These are phyloP conservation scores for Volvox carteri DNA, from an alignment of 163 green algal species.

Conservation along the genomic window DNA sequence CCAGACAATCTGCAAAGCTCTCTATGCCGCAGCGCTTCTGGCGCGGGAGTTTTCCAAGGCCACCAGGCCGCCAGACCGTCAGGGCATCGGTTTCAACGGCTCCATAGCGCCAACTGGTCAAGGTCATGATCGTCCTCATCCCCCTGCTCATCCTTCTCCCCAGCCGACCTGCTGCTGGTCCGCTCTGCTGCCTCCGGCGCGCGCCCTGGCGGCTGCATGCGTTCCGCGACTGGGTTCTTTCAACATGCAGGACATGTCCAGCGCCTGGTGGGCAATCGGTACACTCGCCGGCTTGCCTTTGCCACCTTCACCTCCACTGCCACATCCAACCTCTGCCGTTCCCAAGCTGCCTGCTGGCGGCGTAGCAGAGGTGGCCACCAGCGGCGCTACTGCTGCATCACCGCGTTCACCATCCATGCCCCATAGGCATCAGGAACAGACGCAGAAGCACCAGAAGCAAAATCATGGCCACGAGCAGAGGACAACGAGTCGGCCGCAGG, in stretches of 20 bases:
- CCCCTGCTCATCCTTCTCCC: neutral
- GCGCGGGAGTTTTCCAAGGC: neutral
- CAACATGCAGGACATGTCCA: conserved; percentile 13
- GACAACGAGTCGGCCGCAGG: too few relatives aligned
- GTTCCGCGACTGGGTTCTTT: neutral
- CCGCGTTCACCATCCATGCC: neutral
- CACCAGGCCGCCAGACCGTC: too few relatives aligned
- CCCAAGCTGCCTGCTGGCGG: too few relatives aligned
- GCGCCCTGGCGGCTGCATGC: conserved; percentile 12
- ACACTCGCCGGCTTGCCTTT: neutral
- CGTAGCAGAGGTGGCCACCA: too few relatives aligned
- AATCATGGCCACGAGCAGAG: too few relatives aligned
- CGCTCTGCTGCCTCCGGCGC: neutral
- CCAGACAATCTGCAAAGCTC: conserved; percentile 14
- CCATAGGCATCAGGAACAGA: neutral
- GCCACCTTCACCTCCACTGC: neutral
- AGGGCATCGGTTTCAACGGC: too few relatives aligned
- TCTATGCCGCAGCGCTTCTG: conserved; percentile 19
- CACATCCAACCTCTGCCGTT: too few relatives aligned
- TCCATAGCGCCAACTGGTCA: neutral
- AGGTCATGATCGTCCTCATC: too few relatives aligned
- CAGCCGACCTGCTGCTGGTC: neutral
- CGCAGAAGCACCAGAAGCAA: neutral
- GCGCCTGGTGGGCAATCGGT: conserved; percentile 30
- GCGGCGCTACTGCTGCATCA: too few relatives aligned